Percentiles rank a stretch among this genome's conserved stretches.
Conservation (phyloP, 1,139 yeast species). For the Candida neerlandica region DNA sequence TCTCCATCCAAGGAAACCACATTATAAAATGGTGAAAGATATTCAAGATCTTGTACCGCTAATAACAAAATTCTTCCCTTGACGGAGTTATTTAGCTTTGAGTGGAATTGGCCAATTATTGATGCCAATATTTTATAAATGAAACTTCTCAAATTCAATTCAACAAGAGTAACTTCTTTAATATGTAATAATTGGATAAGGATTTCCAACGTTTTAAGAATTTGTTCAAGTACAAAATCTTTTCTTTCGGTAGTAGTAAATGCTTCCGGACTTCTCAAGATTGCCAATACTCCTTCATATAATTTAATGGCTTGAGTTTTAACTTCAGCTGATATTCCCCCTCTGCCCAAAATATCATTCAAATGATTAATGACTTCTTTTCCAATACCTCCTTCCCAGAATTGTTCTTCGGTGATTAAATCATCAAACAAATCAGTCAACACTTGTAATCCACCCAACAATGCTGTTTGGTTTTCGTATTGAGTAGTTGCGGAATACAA, state of each 20-base stretch:
- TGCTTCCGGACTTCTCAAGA: slow-evolving; percentile 57
- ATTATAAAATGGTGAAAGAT: slow-evolving; percentile 19
- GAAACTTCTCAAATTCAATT: slow-evolving; percentile 25
- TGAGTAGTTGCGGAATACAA: slow-evolving; percentile 45
- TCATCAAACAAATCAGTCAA: slow-evolving; percentile 84
- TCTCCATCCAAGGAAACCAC: slow-evolving; percentile 15
- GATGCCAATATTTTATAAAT: slow-evolving; percentile 32
- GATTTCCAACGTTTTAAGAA: slow-evolving; percentile 22
- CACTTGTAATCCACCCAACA: slow-evolving; percentile 70
- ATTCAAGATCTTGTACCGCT: slow-evolving; percentile 26
- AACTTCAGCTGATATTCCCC: slow-evolving; percentile 33
- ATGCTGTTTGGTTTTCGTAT: slow-evolving; percentile 30
- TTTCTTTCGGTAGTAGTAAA: slow-evolving; percentile 35
- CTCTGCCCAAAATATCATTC: slow-evolving; percentile 38
- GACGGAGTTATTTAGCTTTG: slow-evolving; percentile 23
- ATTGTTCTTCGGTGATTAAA: slow-evolving; percentile 81
- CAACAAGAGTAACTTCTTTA: slow-evolving; percentile 23
- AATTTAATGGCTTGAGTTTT: slow-evolving; percentile 54
- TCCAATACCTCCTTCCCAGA: slow-evolving; percentile 75
- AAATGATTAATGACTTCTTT: slow-evolving; percentile 52
- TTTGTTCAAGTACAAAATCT: slow-evolving; percentile 31
- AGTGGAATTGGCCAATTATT: slow-evolving; percentile 38
- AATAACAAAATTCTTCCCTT: slow-evolving; percentile 20
- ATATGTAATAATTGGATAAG: slow-evolving; percentile 22
- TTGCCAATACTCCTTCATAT: slow-evolving; percentile 54